Evolutionary conservation across 257 asterid species (phyloP), one percentile per base, ranked within the genome.

Genomic region (Prunella vulgaris): DNA sequence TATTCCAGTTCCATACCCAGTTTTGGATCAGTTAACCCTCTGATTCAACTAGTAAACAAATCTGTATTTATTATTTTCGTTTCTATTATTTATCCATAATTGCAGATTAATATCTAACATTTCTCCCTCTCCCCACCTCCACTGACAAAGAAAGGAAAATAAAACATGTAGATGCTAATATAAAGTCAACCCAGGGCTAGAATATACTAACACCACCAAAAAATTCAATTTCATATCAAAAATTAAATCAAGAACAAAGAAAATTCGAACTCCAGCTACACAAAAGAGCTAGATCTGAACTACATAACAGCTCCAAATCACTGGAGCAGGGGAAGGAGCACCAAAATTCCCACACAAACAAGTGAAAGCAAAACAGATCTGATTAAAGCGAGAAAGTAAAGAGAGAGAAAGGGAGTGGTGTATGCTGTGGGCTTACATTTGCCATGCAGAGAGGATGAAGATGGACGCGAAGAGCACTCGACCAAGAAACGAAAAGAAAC

Each of bases 401-500:
- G 10, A 25, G 30, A 51, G 4, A 42, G 5, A 59, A 17, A 59
- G 22, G 37, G 65, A 35, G 22, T 12, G 63, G 2, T 21, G 1
- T 0, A 20, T 44, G 5, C 1, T 2, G 64, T 0, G 8, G 20
- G 22, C 52, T 71, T 87, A 93, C 98, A 87, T 89, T 87, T 88
- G 94, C 95, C 95, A 88, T 74, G 98, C 97, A 32, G 98, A 84
- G 49, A 93, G 94, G 84, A 93, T 93, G 91, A 93, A 93, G 72
- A 93, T 67, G 4, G 96, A 93, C 46, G 94, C 96, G 79, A 93
- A 93, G 48, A 93, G 80, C 53, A 84, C 86, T 68, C 98, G 83
- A 69, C 98, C 97, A 28, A 90, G 84, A 64, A 90, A 93, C 32
- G 98, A 88, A 76, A 86, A 77, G 83, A 93, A 93, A 17, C 96